Evolutionary conservation across 2,329 filamentous ascomycete genomes (phyloP).

Genomic region (Calycina herbarum): DNA sequence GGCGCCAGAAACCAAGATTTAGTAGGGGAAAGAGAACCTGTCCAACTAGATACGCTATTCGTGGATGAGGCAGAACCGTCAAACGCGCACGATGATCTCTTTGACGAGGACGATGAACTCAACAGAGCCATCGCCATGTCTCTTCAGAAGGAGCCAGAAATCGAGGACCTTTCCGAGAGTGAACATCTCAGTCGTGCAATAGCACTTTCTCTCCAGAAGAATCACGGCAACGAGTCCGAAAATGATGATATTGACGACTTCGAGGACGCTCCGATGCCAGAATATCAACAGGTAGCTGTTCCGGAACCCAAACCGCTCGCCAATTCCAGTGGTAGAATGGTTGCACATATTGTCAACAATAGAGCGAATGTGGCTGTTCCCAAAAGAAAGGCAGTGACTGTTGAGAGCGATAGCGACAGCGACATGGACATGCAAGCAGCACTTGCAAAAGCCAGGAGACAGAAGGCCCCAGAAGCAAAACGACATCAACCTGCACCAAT

Average conservation of each 20-base stretch:
- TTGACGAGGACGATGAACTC: conserved; percentile 62
- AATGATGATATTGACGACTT: conserved; percentile 44
- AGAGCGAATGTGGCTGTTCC: conserved; percentile 63
- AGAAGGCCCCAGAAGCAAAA: conserved; percentile 48
- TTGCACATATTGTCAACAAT: conserved; percentile 74
- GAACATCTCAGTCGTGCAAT: conserved; percentile 81
- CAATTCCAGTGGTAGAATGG: conserved; percentile 57
- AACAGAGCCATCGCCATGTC: conserved; percentile 82
- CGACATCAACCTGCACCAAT: conserved; percentile 40
- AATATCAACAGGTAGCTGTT: conserved; percentile 58
- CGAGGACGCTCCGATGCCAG: conserved; percentile 52
- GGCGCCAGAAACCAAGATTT: conserved; percentile 19
- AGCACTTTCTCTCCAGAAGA: conserved; percentile 75
- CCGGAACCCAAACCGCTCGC: conserved; percentile 52
- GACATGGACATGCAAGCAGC: conserved; percentile 79
- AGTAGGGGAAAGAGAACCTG: conserved; percentile 17
- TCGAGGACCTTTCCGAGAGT: conserved; percentile 56
- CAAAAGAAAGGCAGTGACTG: conserved; percentile 39
- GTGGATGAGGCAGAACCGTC: conserved; percentile 28
- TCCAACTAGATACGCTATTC: conserved; percentile 34
- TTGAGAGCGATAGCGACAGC: conserved; percentile 61
- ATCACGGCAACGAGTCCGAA: conserved; percentile 45
- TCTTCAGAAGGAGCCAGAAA: conserved; percentile 50
- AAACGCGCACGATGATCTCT: conserved; percentile 12
- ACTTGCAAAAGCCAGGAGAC: conserved; percentile 68